Conservation (phyloP, 2,329 filamentous ascomycete genomes). For the Sporothrix curviconia region DNA sequence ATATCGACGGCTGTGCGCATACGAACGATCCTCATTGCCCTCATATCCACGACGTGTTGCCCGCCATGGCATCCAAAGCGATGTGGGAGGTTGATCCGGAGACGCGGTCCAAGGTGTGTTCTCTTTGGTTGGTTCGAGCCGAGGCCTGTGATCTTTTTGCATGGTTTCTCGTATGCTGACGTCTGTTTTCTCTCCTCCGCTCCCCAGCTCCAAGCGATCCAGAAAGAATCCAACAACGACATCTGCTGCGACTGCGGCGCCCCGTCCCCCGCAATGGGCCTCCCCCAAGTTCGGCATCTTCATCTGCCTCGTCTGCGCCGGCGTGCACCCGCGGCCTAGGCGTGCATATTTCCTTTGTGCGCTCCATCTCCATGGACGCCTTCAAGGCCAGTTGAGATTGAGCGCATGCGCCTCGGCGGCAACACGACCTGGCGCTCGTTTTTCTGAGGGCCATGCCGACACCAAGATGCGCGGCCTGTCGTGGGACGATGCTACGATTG, state of each 20-base stretch:
- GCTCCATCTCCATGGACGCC: conserved; percentile 96
- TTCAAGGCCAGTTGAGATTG: conserved; percentile 91
- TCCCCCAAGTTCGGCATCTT: conserved; percentile 97
- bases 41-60: no score
- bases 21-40: no score
- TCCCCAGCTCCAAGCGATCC: conserved; percentile 88
- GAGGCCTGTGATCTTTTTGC: not conserved
- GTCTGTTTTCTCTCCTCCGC: not conserved
- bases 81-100: conserved; percentile 99
- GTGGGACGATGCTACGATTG: conserved; percentile 84
- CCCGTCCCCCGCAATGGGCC: conserved; percentile 96
- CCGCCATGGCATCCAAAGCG: conserved; percentile 58
- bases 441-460: conserved; percentile 66
- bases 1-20: not conserved
- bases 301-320: conserved; percentile 94
- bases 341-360: conserved; percentile 97
- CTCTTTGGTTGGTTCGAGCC: no score
- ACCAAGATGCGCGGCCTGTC: conserved; percentile 60
- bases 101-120: conserved; percentile 79
- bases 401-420: conserved; percentile 86
- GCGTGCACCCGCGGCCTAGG: conserved; percentile 89
- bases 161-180: not conserved
- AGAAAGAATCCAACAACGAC: conserved; percentile 84
- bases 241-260: conserved; percentile 92
- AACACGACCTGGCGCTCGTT: conserved; percentile 84